Conservation (phyloP, 352 stramenopile genomes). For the Phytopythium oedochilum region DNA sequence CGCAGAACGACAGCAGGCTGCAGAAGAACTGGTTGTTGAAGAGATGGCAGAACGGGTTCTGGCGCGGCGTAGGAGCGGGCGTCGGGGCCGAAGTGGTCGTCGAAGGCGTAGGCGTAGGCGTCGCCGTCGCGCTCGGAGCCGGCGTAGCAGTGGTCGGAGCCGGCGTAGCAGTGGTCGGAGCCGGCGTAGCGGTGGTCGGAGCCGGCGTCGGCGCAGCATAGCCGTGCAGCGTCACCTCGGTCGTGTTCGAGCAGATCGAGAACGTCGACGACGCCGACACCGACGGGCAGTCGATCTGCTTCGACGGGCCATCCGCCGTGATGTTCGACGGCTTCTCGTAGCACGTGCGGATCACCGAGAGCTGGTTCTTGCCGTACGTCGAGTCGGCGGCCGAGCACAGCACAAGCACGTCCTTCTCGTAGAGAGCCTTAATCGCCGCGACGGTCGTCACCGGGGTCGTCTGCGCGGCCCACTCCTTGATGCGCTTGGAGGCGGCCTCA, state of each 20-base stretch:
- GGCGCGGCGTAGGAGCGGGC: slow-evolving; percentile 11
- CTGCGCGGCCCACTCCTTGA: slow-evolving; percentile 47
- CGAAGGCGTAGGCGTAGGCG: slow-evolving; percentile 1
- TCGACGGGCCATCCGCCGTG: slow-evolving; percentile 23
- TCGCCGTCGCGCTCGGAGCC: too few species aligned
- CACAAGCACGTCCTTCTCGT: slow-evolving; percentile 56
- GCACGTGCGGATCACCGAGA: slow-evolving; percentile 68
- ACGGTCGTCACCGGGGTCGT: slow-evolving; percentile 28
- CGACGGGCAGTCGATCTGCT: slow-evolving; percentile 45
- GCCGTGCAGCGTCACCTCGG: too few species aligned
- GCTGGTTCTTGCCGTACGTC: slow-evolving; percentile 57
- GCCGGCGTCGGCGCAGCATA: neutral
- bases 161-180: slow-evolving; percentile 9
- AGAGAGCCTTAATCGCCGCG: slow-evolving; percentile 38
- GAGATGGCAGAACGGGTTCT: slow-evolving; percentile 19
- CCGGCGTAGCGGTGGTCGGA: neutral
- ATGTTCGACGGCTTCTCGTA: slow-evolving; percentile 31
- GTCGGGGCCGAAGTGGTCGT: slow-evolving; percentile 4
- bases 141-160: slow-evolving; percentile 5
- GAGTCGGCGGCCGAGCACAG: slow-evolving; percentile 55
- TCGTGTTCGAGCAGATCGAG: slow-evolving; percentile 28
- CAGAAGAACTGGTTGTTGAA: slow-evolving; percentile 20
- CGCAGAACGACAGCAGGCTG: slow-evolving; percentile 19
- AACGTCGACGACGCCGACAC: slow-evolving; percentile 40
- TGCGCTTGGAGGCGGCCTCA: slow-evolving; percentile 32